Evolutionary conservation across 352 stramenopile genomes (phyloP).

Genomic region (Phytopythium delawarense): DNA sequence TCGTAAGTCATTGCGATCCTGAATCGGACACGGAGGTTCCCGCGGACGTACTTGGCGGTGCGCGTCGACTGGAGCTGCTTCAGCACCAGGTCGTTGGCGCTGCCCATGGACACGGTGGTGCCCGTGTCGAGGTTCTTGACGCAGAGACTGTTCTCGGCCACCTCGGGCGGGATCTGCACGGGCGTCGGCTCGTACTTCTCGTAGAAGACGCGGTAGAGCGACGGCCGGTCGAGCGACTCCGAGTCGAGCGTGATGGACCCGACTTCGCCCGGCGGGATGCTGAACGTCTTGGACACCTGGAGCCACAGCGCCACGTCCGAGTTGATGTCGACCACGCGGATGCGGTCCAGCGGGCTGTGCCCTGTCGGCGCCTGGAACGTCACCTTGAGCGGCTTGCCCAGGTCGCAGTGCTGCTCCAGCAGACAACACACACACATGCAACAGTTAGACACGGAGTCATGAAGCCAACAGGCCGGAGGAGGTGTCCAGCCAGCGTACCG

Average conservation of each 20-base stretch:
- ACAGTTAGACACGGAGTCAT: neutral
- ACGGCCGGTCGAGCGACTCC: constrained; percentile 74
- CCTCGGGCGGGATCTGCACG: constrained; percentile 42
- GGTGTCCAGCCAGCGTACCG: constrained; percentile 23
- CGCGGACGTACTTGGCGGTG: constrained; percentile 19
- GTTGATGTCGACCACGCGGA: constrained; percentile 86
- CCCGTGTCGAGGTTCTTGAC: constrained; percentile 83
- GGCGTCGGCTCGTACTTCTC: constrained; percentile 83
- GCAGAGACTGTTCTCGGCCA: constrained; percentile 62
- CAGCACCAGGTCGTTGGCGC: constrained; percentile 75
- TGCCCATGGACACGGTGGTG: constrained; percentile 68
- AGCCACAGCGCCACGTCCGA: constrained; percentile 73
- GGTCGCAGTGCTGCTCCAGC: constrained; percentile 55
- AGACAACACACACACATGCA: neutral
- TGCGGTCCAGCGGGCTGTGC: constrained; percentile 73
- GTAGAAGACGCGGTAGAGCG: constrained; percentile 83
- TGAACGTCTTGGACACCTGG: constrained; percentile 85
- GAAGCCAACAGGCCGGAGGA: neutral
- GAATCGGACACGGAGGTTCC: neutral
- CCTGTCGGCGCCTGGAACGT: constrained; percentile 64
- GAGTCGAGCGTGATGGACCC: constrained; percentile 80
- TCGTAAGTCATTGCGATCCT: neutral
- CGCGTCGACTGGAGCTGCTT: constrained; percentile 61
- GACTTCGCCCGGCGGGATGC: constrained; percentile 68
- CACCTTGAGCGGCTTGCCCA: constrained; percentile 76